Evolutionary conservation across 306 rosid species (phyloP).

Genomic region (Potentilla sterilis): DNA sequence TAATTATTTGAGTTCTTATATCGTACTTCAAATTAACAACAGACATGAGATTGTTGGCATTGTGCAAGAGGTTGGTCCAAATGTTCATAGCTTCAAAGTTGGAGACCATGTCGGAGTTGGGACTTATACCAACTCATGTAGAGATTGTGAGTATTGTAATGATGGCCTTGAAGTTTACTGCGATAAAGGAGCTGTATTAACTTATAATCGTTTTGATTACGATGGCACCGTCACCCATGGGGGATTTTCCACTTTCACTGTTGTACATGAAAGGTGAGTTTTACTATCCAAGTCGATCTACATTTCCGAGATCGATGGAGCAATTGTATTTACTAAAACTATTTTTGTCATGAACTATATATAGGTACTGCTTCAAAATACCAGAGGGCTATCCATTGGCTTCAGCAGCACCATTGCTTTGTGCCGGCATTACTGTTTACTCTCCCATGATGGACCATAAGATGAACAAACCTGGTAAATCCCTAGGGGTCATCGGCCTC

Average conservation of each 20-base stretch:
- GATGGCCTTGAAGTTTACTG: slow-evolving; percentile 51
- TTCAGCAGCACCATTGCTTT: slow-evolving; percentile 81
- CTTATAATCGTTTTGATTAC: slow-evolving; percentile 53
- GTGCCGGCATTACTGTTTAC: slow-evolving; percentile 78
- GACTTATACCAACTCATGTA: slow-evolving; percentile 65
- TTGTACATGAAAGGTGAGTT: slow-evolving; percentile 59
- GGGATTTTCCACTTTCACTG: slow-evolving; percentile 64
- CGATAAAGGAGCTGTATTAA: slow-evolving; percentile 32
- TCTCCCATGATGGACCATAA: slow-evolving; percentile 50
- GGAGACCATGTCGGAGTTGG: slow-evolving; percentile 88
- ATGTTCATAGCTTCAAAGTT: slow-evolving; percentile 51
- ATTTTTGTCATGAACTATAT: slow-evolving; percentile 15
- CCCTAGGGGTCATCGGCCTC: slow-evolving; percentile 71
- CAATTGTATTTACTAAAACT: not conserved
- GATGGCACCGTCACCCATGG: slow-evolving; percentile 80
- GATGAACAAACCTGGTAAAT: slow-evolving; percentile 74
- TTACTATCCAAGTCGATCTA: not conserved
- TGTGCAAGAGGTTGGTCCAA: slow-evolving; percentile 61
- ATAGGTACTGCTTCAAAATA: slow-evolving; percentile 62
- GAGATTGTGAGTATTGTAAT: slow-evolving; percentile 64
- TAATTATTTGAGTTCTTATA: not conserved
- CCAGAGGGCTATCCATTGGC: slow-evolving; percentile 65
- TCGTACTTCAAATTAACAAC: not conserved
- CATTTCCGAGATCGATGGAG: not conserved
- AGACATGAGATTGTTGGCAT: slow-evolving; percentile 86